Conservation (phyloP, 2,329 filamentous ascomycete genomes). For the Pyricularia grisea region DNA sequence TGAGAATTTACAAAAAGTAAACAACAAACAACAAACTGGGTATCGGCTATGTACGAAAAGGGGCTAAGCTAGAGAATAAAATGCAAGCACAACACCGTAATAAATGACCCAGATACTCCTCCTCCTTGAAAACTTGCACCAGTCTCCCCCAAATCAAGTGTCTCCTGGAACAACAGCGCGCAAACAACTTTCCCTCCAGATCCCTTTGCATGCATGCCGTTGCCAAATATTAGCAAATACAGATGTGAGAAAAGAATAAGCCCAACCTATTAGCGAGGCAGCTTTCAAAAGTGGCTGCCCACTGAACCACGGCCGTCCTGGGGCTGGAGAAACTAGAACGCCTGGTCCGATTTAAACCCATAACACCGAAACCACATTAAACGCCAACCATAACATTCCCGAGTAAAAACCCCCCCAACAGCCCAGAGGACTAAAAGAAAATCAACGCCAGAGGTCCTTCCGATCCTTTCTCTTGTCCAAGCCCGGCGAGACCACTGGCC, state of each 20-base stretch:
- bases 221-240: background rate
- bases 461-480: constrained; percentile 27
- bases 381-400: background rate
- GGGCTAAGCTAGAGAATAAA: background rate
- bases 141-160: background rate
- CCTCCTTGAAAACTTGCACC: background rate
- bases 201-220: background rate
- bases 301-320: background rate
- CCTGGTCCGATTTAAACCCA: background rate
- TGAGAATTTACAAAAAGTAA: background rate
- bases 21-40: background rate
- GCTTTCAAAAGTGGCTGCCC: no score
- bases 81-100: background rate
- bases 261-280: background rate
- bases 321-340: background rate
- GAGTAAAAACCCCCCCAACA: background rate
- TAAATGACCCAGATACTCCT: background rate
- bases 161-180: background rate
- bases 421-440: background rate
- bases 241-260: background rate
- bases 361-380: background rate
- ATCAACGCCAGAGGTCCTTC: constrained; percentile 33
- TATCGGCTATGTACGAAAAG: background rate
- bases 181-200: background rate
- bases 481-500: constrained; percentile 34